These are phyloP conservation scores for Hanseniaspora vineae DNA, from an alignment of 805 yeast species.

Conservation along the genomic window DNA sequence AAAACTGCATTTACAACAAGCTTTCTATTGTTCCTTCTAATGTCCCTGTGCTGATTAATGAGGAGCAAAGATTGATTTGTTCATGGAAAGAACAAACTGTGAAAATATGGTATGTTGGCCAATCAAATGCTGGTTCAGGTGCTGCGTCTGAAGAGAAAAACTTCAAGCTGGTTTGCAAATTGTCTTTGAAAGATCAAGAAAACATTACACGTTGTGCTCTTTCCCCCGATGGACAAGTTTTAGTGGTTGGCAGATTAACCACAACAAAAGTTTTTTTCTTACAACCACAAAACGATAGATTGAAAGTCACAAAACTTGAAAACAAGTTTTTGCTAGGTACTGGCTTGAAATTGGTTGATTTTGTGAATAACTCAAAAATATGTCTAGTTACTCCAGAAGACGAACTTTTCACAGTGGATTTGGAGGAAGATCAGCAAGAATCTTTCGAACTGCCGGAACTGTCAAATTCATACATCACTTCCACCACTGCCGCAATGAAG, in stretches of 20 bases:
- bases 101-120: conserved; percentile 61
- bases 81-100: conserved; percentile 77
- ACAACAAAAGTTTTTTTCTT: conserved; percentile 59
- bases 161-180: conserved; percentile 47
- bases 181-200: conserved; percentile 62
- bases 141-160: conserved; percentile 10
- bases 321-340: conserved; percentile 23
- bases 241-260: conserved; percentile 61
- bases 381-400: conserved; percentile 48
- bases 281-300: conserved; percentile 26
- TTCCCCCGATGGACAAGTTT: conserved; percentile 47
- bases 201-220: conserved; percentile 58
- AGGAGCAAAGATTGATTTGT: conserved; percentile 38
- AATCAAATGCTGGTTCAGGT: conserved; percentile 10
- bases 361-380: conserved; percentile 34
- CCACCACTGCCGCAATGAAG: conserved; percentile 18
- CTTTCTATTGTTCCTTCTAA: conserved; percentile 49
- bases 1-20: conserved; percentile 58
- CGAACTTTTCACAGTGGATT: conserved; percentile 36
- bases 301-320: conserved; percentile 41
- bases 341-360: conserved; percentile 45
- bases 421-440: conserved; percentile 26
- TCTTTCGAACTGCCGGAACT: conserved; percentile 30
- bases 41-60: conserved; percentile 38
- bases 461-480: conserved; percentile 18